A percentile compares a stretch with the other conserved stretches of the same genome.
Conservation (phyloP, 106 monocot genomes). For the Allium sativum region DNA sequence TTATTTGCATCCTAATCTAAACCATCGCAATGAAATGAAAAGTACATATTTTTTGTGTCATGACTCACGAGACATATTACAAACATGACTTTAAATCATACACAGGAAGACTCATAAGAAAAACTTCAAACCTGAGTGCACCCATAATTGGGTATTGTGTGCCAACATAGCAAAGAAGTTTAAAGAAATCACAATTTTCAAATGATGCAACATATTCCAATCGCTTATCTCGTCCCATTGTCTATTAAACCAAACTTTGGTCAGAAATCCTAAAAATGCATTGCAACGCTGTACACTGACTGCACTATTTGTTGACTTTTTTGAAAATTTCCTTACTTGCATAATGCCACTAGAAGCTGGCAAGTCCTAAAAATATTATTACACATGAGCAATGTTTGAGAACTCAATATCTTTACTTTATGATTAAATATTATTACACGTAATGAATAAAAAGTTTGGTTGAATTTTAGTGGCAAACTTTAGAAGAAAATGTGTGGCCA, state of each 20-base stretch:
- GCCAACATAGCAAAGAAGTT: slow-evolving; percentile 84
- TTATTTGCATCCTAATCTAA: background rate
- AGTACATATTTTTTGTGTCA: background rate
- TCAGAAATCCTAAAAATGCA: slow-evolving; percentile 5
- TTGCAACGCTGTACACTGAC: background rate
- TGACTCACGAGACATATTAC: background rate
- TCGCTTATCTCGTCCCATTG: slow-evolving; percentile 90
- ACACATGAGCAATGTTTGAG: background rate
- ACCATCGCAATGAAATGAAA: background rate
- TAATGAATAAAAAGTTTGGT: too few species aligned
- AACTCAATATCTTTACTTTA: background rate
- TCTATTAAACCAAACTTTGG: slow-evolving; percentile 16
- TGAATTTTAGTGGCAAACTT: too few species aligned
- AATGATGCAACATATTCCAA: slow-evolving; percentile 90
- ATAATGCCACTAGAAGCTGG: slow-evolving; percentile 93
- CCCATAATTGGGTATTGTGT: slow-evolving; percentile 96
- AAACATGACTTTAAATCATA: too few species aligned
- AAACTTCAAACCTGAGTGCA: slow-evolving; percentile 56
- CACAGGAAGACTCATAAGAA: background rate
- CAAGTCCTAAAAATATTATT: slow-evolving; percentile 77
- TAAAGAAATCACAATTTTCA: slow-evolving; percentile 77
- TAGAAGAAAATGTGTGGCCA: too few species aligned
- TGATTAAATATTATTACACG: too few species aligned
- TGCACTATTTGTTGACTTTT: background rate
- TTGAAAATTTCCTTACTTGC: slow-evolving; percentile 47